Base-by-base conservation (phyloP, 2,329 filamentous ascomycete species). In the Fusarium sp. region DNA sequence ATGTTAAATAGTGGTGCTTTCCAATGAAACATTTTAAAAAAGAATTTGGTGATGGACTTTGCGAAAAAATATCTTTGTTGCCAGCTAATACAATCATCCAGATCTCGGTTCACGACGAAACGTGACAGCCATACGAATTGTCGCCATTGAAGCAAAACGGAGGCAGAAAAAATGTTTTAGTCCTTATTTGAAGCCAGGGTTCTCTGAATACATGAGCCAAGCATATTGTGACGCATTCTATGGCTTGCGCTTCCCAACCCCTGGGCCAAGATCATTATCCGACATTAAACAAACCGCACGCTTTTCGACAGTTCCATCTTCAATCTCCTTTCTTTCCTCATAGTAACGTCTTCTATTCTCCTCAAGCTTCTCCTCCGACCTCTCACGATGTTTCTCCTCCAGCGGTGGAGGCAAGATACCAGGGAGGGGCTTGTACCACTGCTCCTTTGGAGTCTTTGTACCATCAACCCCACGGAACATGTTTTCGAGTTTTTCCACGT, bases 391-490 rank as follows among this genome's bases (percentile, higher is more conserved):
- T 4, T 63, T 8, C 17, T 64, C 51, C 18, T 33, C 50, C 1
- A 63, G 9, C 1, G 36, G 51, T 2, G 42, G 37, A 13, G 59
- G 57, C 11, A 63, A 23, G 1, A 36, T 49, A 11, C 39, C 59
- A 1, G 43, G 27, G 4, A 17, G 15, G 10, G 57, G 59, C 20
- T 56, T 41, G 3, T 45, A 46, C 57, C 57, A 62, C 21, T 56
- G 27, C 2, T 50, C 49, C 20, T 56, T 49, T 5, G 57, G 57
- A 1, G 29, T 74, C 11, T 79, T 81, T 74, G 78, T 76, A 76
- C 52, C 73, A 29, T 72, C 64, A 15, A 69, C 47, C 4, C 64
- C 70, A 7, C 61, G 52, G 9, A 55, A 68, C 2, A 6, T 18
- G 15, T 42, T 39, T 18, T 59, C 58, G 10, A 18, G 2, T 36